Percentiles rank a stretch among this genome's conserved stretches.
These are phyloP conservation scores for Wolfiporia cocos DNA, from an alignment of 1,284 basidiomycete genomes.

Conservation along the genomic window DNA sequence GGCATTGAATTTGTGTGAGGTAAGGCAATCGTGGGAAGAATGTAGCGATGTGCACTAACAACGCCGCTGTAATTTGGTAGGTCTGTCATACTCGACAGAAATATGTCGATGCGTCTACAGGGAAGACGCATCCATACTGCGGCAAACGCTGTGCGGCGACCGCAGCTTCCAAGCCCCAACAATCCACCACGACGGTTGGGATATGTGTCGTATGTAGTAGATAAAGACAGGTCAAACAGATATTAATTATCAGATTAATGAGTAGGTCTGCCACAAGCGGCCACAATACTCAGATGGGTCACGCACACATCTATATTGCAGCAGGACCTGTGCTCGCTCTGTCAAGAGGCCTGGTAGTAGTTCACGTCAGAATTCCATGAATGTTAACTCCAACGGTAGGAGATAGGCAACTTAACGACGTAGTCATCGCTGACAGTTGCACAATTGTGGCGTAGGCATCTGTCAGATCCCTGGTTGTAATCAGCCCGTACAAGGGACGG, in stretches of 20 bases:
- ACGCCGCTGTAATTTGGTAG: conserved; percentile 12
- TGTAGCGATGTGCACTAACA: no score
- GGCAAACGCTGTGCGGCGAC: conserved; percentile 28
- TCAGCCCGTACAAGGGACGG: conserved; percentile 34
- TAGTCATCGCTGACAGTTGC: neutral
- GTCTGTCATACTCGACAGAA: conserved; percentile 47
- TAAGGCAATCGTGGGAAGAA: conserved; percentile 6
- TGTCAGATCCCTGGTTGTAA: conserved; percentile 50
- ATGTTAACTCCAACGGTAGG: neutral
- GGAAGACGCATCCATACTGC: conserved; percentile 33
- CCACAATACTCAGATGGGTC: conserved; percentile 49
- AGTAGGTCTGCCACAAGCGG: conserved; percentile 35
- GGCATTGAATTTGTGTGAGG: conserved; percentile 9
- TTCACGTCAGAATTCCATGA: neutral
- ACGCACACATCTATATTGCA: conserved; percentile 47
- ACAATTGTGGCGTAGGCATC: conserved; percentile 21
- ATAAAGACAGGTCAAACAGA: neutral
- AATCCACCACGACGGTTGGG: neutral
- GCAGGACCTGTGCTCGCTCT: conserved; percentile 50
- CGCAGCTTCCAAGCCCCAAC: conserved; percentile 4
- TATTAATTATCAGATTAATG: conserved; percentile 5
- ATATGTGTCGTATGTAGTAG: neutral
- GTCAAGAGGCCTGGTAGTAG: conserved; percentile 23
- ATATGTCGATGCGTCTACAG: conserved; percentile 32
- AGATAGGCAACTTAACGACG: neutral